These are phyloP conservation scores for Venturia nashicola DNA, from an alignment of 2,329 filamentous ascomycete species.

Conservation along the genomic window DNA sequence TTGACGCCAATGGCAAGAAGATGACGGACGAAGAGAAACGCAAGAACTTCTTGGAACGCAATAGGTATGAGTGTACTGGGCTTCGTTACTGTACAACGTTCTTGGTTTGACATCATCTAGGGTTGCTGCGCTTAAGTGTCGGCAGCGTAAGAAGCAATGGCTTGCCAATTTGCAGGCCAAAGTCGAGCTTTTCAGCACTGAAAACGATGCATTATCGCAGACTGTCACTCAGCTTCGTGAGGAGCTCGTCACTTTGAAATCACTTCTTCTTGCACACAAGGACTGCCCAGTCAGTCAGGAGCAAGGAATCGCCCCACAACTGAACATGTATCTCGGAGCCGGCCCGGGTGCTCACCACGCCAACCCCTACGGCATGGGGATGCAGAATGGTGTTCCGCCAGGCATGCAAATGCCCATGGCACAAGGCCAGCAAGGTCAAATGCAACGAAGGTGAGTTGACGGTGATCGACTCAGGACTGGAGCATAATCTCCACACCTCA, in stretches of 20 bases:
- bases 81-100: background rate
- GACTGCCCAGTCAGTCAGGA: constrained; percentile 88
- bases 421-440: constrained; percentile 3
- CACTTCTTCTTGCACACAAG: constrained; percentile 83
- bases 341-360: constrained; percentile 15
- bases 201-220: constrained; percentile 77
- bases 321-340: constrained; percentile 6
- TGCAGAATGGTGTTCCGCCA: constrained; percentile 26
- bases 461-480: background rate
- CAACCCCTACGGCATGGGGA: constrained; percentile 18
- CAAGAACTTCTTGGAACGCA: constrained; percentile 93
- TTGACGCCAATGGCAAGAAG: constrained; percentile 54
- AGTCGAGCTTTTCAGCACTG: constrained; percentile 81
- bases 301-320: constrained; percentile 42
- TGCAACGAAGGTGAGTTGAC: background rate
- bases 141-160: constrained; percentile 98
- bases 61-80: constrained; percentile 54
- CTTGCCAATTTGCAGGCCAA: constrained; percentile 87
- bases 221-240: constrained; percentile 79
- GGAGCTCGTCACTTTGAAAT: constrained; percentile 92
- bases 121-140: constrained; percentile 90
- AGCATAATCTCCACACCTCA: background rate
- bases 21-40: constrained; percentile 99
- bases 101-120: constrained; percentile 36
- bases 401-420: constrained; percentile 23